Base-by-base conservation (phyloP, 805 yeast species). In the Sungouiella blattae region DNA sequence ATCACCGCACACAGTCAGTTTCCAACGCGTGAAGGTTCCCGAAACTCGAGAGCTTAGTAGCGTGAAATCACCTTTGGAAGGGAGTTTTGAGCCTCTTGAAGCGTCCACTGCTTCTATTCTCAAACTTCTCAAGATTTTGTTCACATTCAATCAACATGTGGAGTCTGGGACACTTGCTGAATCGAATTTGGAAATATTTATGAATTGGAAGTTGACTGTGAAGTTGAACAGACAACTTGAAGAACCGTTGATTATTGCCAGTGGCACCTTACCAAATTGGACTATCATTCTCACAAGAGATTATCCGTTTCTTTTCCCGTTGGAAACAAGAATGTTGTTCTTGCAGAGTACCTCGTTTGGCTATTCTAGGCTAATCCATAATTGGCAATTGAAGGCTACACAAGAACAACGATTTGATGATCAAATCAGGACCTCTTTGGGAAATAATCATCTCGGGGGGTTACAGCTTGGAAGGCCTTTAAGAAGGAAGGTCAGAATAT, bases 281-380 rank as follows among this genome's bases (percentile, higher is more conserved):
- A 73, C 83, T 14, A 73, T 84, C 23, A 73, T 75, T 39, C 62
- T 87, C n/a, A 79, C 95, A 0, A 71, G 81, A 35, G 71, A 76
- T 13, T 87, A 73, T 49, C 87, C 95, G 9, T 91, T 91, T 48
- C 52, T 91, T 29, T 87, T 87, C 52, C 96, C 98, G 0, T 62
- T 91, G 28, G 93, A 82, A 33, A 77, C 93, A 0, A 71, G 97
- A 39, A 68, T 84, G 28, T 74, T 79, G 44, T 87, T 86, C 50
- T 59, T 91, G 36, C 91, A 85, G 46, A 79, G 89, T 6, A 87
- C 96, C 0, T 88, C 97, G 0, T 89, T 85, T 64, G 98, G 98
- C 0, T 83, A 86, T 53, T 83, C 94, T 1, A 70, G 97, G 37
- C 63, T 87, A 30, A 81, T 91, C 37, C 83, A 82, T 40, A 69